Conservation (phyloP, 805 yeast genomes). For the Lipomyces oligophaga region DNA sequence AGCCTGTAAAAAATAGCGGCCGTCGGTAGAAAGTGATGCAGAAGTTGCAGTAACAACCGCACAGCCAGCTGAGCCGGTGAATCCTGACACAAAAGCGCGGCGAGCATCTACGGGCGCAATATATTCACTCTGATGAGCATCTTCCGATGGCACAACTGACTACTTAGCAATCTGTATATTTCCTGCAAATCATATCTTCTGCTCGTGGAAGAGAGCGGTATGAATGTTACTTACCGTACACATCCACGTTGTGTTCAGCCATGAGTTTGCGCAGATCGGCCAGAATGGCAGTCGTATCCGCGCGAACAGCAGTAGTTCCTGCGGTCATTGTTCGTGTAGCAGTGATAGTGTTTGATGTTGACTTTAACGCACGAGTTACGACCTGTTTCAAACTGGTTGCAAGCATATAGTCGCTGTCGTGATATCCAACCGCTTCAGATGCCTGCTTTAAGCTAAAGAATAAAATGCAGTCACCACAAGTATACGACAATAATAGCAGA, state of each 20-base stretch:
- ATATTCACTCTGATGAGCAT: constrained; percentile 90
- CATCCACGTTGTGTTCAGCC: constrained; percentile 59
- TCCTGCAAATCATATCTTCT: background rate
- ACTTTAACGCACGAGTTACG: background rate
- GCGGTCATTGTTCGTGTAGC: constrained; percentile 11
- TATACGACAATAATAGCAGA: too few relatives aligned
- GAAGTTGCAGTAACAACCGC: constrained; percentile 71
- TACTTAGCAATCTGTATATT: background rate
- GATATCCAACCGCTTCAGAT: too few relatives aligned
- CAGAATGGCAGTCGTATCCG: constrained; percentile 44
- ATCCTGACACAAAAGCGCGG: constrained; percentile 74
- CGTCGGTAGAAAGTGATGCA: constrained; percentile 88
- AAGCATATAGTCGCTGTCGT: constrained; percentile 7
- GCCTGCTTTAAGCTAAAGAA: too few relatives aligned
- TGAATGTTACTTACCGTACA: constrained; percentile 45
- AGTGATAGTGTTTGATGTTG: background rate
- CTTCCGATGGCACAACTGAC: constrained; percentile 70
- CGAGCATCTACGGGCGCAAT: constrained; percentile 78
- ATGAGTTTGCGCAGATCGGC: constrained; percentile 58
- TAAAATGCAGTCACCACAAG: too few relatives aligned
- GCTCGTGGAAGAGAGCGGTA: background rate
- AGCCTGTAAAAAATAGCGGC: constrained; percentile 91
- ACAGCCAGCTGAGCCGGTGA: constrained; percentile 90
- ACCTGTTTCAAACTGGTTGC: background rate
- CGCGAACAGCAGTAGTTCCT: constrained; percentile 10